Conservation (phyloP, 1,284 basidiomycete genomes). For the Pseudozyma pruni region DNA sequence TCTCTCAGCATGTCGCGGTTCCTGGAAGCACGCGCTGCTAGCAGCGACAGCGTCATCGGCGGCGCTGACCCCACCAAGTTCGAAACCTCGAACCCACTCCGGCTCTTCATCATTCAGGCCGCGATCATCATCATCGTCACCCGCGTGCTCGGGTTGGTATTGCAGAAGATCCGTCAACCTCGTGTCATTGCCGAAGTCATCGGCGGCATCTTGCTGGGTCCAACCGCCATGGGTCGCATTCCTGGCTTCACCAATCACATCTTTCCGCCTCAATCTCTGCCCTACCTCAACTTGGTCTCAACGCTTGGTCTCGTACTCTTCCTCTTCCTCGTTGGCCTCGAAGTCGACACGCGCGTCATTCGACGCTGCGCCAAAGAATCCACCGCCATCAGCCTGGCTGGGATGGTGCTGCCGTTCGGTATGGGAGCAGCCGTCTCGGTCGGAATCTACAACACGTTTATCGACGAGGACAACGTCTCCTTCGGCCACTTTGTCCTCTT, state of each 20-base stretch:
- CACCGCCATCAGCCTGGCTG: conserved; percentile 72
- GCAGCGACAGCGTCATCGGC: conserved; percentile 71
- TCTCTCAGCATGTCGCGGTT: conserved; percentile 19
- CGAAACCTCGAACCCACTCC: conserved; percentile 76
- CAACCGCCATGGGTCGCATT: conserved; percentile 63
- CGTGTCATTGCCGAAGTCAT: conserved; percentile 89
- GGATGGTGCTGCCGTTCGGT: conserved; percentile 82
- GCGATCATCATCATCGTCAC: conserved; percentile 74
- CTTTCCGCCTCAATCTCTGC: conserved; percentile 71
- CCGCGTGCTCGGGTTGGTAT: conserved; percentile 75
- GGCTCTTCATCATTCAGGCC: conserved; percentile 85
- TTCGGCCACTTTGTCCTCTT: conserved; percentile 93
- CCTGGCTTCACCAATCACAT: conserved; percentile 64
- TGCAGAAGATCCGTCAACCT: conserved; percentile 80
- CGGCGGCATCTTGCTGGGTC: conserved; percentile 78
- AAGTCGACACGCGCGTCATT: conserved; percentile 84
- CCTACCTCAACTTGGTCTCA: conserved; percentile 87
- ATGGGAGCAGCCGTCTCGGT: conserved; percentile 84
- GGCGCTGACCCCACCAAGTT: conserved; percentile 76
- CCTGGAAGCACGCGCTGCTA: conserved; percentile 41
- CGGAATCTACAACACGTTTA: conserved; percentile 83
- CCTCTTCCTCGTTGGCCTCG: conserved; percentile 88
- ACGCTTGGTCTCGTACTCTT: conserved; percentile 77
- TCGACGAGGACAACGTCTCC: conserved; percentile 73
- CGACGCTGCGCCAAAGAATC: conserved; percentile 68